Evolutionary conservation across 1,284 basidiomycete species (phyloP), one percentile per base, ranked within the genome.

Genomic region (Pascua sp.): DNA sequence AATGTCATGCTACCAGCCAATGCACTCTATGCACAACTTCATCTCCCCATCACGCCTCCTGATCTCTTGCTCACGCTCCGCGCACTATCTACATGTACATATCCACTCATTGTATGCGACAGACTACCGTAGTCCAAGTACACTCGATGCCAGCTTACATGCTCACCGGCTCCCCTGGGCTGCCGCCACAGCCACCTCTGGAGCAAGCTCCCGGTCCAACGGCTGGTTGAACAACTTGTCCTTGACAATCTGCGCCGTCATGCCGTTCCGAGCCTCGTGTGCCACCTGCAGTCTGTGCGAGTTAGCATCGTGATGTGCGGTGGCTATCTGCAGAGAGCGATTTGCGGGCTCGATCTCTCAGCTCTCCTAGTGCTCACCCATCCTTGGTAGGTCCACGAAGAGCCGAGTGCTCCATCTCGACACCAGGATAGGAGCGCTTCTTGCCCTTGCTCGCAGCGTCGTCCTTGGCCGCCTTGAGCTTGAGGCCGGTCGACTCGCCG

Each of bases 191-290:
- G 71, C 72, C 7, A 48, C 48, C 3, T 53, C 53, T 10, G 61
- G 53, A 36, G 53, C 55, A 12, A 71, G 40, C n/a, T 55, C 47
- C 1, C 24, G 45, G 11, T 55, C 59, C 5, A 73, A 56, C 32
- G 65, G 63, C 40, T 70, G 65, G 51, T 77, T 77, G 68, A 77
- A 77, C 50, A 77, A 60, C 47, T 68, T 65, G 63, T 93, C 88
- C 73, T 97, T 96, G 68, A 96, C 81, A 5, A 92, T 85, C 73
- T 94, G 91, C 0, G 90, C 81, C 58, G 94, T 89, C 56, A 96
- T 83, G 1, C 91, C 93, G 67, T 96, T 92, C 67, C 94, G 89
- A 0, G 89, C 89, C 71, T 97, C 92, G 10, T 85, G 82, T 0
- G 91, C 85, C 53, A 96, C 88, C 68, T 89, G 91, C 39, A 83